These are phyloP conservation scores for Botrytis galanthina DNA, from an alignment of 2,329 filamentous ascomycete genomes.

Conservation along the genomic window DNA sequence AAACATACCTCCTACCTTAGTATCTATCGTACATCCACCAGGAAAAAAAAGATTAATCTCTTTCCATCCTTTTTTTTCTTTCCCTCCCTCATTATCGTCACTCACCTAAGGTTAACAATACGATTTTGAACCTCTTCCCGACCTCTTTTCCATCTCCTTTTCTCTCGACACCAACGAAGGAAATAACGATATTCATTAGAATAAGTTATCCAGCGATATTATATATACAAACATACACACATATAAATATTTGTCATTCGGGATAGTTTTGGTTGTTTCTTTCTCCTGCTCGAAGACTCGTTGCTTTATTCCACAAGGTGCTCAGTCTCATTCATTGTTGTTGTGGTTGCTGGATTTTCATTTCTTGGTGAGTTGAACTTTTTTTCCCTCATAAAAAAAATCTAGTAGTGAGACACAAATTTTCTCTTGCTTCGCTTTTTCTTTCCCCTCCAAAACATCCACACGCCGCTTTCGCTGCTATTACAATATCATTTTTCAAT, in stretches of 20 bases:
- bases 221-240: background rate
- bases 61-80: constrained; percentile 2
- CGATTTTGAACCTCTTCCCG: background rate
- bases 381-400: constrained; percentile 3
- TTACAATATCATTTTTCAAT: constrained; percentile 18
- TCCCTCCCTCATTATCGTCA: background rate
- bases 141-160: background rate
- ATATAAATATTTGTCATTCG: background rate
- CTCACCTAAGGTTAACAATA: too few relatives aligned
- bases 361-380: constrained; percentile 17
- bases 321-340: background rate
- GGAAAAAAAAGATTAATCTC: background rate
- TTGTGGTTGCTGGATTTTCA: background rate
- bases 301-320: background rate
- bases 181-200: background rate
- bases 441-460: constrained; percentile 3
- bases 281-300: background rate
- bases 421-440: constrained; percentile 18
- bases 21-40: background rate
- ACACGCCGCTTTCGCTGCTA: constrained; percentile 19
- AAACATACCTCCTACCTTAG: background rate
- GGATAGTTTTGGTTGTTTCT: background rate
- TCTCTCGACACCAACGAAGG: background rate
- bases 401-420: constrained; percentile 16
- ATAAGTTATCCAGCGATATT: background rate